Evolutionary conservation across 164 flowering plant genomes (phyloP), one percentile per base, ranked within the genome.

Genomic region (Sedum album): DNA sequence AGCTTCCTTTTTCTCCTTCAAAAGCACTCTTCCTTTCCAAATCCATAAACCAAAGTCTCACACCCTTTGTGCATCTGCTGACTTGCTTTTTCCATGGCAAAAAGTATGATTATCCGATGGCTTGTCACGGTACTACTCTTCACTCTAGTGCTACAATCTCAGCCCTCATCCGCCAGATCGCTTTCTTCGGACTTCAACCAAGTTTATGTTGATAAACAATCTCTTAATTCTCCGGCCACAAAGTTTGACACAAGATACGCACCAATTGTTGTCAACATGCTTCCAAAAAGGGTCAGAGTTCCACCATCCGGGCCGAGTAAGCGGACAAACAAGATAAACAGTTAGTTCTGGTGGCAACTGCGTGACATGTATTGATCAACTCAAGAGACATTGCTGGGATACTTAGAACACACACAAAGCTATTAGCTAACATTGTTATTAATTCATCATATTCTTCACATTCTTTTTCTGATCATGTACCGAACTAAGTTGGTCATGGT

Each of bases 321-420:
- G 68, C 75, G 82, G 49, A 75, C 63, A 68, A 76, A 83, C 70
- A 18, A 46, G 49, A 0, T 73, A n/a, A 70, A 68, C 18, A 69
- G 68, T 61, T 81, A 70, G 65, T 38, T 10, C 1, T 39, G 30
- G n/a, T 53, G 2, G 33, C 18, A 28, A 33, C 26, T 41, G 55
- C 55, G n/a, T 10, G n/a, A 20, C 8, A 6, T 20, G 55, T n/a
- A 49, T 49, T 25, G 60, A 55, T 55, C 31, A 25, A 25, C 60
- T 48, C 23, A 21, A 4, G 23, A 21, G 60, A 11, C 60, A 55
- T 8, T 23, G 17, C 0, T 6, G 2, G n/a, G n/a, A n/a, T n/a
- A n/a, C n/a, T n/a, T 55, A 55, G 31, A 31, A 55, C 11, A 39
- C 31, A n/a, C n/a, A n/a, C n/a, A 55, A 4, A 55, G 60, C 10